Evolutionary conservation across 208 protist species (phyloP), one percentile per base, ranked within the genome.

Genomic region (Crithidia mellificae): DNA sequence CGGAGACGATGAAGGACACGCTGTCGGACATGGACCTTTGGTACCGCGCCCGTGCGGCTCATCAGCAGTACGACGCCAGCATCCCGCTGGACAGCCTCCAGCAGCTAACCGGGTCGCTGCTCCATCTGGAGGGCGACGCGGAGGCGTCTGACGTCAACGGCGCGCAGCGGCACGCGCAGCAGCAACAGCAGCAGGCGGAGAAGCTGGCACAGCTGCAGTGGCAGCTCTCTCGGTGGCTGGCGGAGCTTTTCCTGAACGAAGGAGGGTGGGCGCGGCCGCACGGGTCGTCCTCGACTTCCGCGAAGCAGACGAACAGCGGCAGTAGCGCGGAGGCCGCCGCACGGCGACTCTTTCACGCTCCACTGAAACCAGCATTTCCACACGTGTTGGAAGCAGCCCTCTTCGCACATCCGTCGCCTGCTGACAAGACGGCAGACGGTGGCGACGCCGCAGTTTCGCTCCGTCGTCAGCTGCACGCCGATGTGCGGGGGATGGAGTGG

Each of bases 221-320:
- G 74, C 84, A 78, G 41, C 68, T 82, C 43, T 77, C 83, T 2
- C 75, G 83, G 39, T 91, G 84, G 80, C 55, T 85, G 32, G 78
- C 84, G 22, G 84, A 91, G 68, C 78, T 84, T 7, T 80, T 92
- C 30, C 68, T 90, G 27, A 95, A 95, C 58, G 86, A 95, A 63
- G 67, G 72, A 2, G 78, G 72, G 65, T 95, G 89, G 89, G 74
- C 81, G 9, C 59, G 66, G 19, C 51, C 61, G 27, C 46, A 32
- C 0, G 17, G 12, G 8, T 27, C 62, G 2, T 43, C 44, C 2
- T 34, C 55, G 2, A 6, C 44, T 2, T 27, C 11, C 20, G 9
- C 22, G 14, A 32, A 11, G 34, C 11, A 41, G 2, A 22, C 34
- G 17, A 6, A 19, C 0, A 52, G 36, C 38, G 11, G 47, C 25